phyloP scores from a whole-genome alignment of 352 stramenopile genomes.

The Phytophthora pinifolia region DNA sequence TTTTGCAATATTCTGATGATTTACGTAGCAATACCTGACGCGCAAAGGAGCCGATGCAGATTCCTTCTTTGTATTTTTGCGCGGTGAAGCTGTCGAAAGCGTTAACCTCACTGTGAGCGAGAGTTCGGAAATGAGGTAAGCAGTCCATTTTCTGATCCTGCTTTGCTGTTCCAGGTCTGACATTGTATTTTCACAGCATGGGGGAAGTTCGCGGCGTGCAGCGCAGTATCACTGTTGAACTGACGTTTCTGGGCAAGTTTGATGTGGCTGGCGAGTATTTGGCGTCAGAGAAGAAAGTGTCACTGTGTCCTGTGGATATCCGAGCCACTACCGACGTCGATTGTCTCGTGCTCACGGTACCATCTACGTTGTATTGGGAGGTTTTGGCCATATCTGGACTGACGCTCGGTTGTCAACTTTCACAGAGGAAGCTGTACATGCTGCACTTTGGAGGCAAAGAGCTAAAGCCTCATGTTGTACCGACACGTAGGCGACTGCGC shows the following conservation, averaged over 20 bases:
- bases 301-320: conserved; percentile 69
- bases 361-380: conserved; percentile 4
- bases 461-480: conserved; percentile 56
- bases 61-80: conserved; percentile 77
- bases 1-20: background rate
- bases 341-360: conserved; percentile 75
- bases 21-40: conserved; percentile 68
- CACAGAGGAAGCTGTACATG: conserved; percentile 73
- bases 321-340: conserved; percentile 68
- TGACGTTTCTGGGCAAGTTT: conserved; percentile 81
- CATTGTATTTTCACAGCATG: conserved; percentile 27
- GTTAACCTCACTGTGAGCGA: conserved; percentile 68
- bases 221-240: conserved; percentile 69
- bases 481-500: conserved; percentile 47
- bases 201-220: conserved; percentile 59
- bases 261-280: conserved; percentile 83
- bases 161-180: background rate
- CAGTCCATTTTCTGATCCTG: background rate
- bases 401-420: background rate
- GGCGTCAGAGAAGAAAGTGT: conserved; percentile 67
- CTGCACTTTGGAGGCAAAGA: conserved; percentile 69
- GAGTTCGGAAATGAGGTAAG: conserved; percentile 51
- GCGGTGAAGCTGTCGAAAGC: conserved; percentile 71
- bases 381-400: background rate
- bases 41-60: conserved; percentile 76